These are phyloP conservation scores for Penicillium glabrum DNA, from an alignment of 2,329 filamentous ascomycete genomes.

Conservation along the genomic window DNA sequence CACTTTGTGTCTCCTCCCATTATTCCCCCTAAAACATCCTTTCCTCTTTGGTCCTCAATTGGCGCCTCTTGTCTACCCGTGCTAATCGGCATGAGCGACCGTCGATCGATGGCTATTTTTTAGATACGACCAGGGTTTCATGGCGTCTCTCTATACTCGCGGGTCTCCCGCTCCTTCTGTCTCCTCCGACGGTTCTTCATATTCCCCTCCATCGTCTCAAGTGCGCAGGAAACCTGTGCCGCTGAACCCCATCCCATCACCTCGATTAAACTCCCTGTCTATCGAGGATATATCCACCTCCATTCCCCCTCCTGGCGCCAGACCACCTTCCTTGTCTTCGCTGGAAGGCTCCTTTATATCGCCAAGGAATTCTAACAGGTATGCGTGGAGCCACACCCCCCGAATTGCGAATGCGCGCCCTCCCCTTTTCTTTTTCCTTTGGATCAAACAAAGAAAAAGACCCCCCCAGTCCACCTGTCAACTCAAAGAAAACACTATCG, in stretches of 20 bases:
- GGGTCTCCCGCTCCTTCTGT: constrained; percentile 29
- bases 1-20: constrained; percentile 5
- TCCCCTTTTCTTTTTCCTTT: constrained; percentile 2
- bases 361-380: constrained; percentile 43
- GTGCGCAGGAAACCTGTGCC: constrained; percentile 58
- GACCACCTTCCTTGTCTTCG: constrained; percentile 23
- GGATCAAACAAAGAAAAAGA: not conserved
- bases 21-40: constrained; percentile 18
- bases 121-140: constrained; percentile 20
- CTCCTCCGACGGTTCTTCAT: constrained; percentile 32
- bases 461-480: not conserved
- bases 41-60: constrained; percentile 21
- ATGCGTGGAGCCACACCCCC: constrained; percentile 18
- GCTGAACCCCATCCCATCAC: constrained; percentile 43
- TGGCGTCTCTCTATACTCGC: constrained; percentile 20
- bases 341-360: constrained; percentile 30
- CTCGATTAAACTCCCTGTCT: constrained; percentile 22
- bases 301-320: constrained; percentile 17
- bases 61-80: constrained; percentile 19
- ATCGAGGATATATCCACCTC: constrained; percentile 24
- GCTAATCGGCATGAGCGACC: constrained; percentile 21
- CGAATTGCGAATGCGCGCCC: not conserved
- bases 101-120: constrained; percentile 28
- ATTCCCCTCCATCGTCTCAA: constrained; percentile 34
- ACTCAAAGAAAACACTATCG: not conserved